Conservation (phyloP, 1,284 basidiomycete genomes). For the Marasmius fiardii region DNA sequence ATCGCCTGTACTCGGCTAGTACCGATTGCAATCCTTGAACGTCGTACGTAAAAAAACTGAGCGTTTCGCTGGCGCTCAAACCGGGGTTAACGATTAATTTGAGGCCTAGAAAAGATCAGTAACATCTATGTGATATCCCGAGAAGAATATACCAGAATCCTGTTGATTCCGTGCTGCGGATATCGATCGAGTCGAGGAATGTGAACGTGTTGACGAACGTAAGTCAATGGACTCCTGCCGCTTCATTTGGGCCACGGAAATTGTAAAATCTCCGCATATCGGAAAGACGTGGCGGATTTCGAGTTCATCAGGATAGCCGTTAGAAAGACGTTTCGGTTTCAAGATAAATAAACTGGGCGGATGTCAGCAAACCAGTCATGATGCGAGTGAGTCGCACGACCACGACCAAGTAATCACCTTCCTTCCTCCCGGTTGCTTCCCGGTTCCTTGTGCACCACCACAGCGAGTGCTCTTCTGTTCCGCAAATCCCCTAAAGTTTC, state of each 20-base stretch:
- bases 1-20: constrained; percentile 45
- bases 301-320: constrained; percentile 26
- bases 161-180: constrained; percentile 25
- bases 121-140: not conserved
- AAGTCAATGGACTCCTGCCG: constrained; percentile 27
- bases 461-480: constrained; percentile 32
- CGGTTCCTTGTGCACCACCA: constrained; percentile 30
- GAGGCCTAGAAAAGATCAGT: constrained; percentile 29
- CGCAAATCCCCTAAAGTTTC: constrained; percentile 17
- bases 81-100: constrained; percentile 45
- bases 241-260: constrained; percentile 49
- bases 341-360: constrained; percentile 43
- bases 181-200: constrained; percentile 3
- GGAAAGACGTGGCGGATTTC: constrained; percentile 48
- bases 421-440: constrained; percentile 31
- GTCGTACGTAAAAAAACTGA: constrained; percentile 45
- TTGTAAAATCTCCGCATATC: constrained; percentile 47
- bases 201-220: constrained; percentile 6
- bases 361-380: not conserved
- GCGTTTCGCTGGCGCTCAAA: constrained; percentile 24
- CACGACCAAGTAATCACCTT: no score
- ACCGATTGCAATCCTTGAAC: constrained; percentile 40
- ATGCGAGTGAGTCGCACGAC: no score
- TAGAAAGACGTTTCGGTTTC: constrained; percentile 25
- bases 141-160: constrained; percentile 23